phyloP scores from a whole-genome alignment of 1,284 basidiomycete species.

The Mycena sp. region DNA sequence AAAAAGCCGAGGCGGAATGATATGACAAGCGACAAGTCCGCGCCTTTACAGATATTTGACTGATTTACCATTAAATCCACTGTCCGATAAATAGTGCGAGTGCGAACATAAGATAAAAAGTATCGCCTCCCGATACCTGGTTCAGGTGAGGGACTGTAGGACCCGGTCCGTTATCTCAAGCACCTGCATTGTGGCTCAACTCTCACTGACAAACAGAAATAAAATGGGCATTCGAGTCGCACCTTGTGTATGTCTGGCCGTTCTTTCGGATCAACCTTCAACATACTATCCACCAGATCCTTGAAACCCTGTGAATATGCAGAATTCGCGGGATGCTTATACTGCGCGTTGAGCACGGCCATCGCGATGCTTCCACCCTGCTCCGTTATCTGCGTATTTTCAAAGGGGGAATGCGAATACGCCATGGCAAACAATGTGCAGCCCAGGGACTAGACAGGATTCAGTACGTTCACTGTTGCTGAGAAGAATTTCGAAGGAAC shows the following conservation, averaged over 20 bases:
- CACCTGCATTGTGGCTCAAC: slow-evolving; percentile 56
- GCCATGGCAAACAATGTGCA: slow-evolving; percentile 93
- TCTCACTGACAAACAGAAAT: not conserved
- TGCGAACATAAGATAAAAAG: slow-evolving; percentile 29
- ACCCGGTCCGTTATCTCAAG: slow-evolving; percentile 75
- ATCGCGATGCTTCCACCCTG: slow-evolving; percentile 94
- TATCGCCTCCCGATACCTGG: slow-evolving; percentile 35
- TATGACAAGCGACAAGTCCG: slow-evolving; percentile 3
- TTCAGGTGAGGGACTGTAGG: slow-evolving; percentile 62
- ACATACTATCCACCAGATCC: slow-evolving; percentile 84
- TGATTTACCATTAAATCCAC: slow-evolving; percentile 18
- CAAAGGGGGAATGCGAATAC: slow-evolving; percentile 94
- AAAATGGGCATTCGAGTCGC: slow-evolving; percentile 30
- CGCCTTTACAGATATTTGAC: slow-evolving; percentile 30
- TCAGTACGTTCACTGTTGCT: slow-evolving; percentile 50
- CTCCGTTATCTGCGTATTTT: slow-evolving; percentile 86
- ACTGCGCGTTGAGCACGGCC: slow-evolving; percentile 92
- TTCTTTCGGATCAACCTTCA: slow-evolving; percentile 82
- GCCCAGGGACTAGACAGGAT: slow-evolving; percentile 77
- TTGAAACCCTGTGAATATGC: slow-evolving; percentile 85
- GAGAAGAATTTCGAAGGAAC: slow-evolving; percentile 14
- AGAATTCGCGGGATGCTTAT: slow-evolving; percentile 80
- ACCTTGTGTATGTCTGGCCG: slow-evolving; percentile 89
- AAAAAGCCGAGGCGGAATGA: slow-evolving; percentile 7
- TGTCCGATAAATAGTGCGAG: slow-evolving; percentile 32